Conservation (phyloP, 495 filamentous ascomycete genomes). For the Lasiosphaeriaceae sp. region DNA sequence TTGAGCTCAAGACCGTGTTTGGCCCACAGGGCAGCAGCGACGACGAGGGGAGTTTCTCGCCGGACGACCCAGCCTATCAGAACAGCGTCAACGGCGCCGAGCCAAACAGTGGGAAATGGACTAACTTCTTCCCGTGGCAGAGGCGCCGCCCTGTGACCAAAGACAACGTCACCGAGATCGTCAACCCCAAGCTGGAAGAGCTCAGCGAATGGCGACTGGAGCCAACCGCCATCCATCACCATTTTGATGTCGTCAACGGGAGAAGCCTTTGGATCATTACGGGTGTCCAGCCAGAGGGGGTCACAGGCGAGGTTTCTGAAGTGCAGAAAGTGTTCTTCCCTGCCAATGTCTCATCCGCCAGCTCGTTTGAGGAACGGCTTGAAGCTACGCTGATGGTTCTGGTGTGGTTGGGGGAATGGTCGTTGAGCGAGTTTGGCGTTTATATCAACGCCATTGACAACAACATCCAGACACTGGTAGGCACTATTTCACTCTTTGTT, state of each 20-base stretch:
- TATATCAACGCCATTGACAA: slow-evolving; percentile 7
- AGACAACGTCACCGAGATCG: neutral
- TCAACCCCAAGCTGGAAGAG: neutral
- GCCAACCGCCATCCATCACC: slow-evolving; percentile 8
- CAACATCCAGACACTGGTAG: slow-evolving; percentile 1
- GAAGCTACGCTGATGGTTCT: neutral
- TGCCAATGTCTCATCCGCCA: neutral
- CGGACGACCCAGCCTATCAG: neutral
- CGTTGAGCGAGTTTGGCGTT: slow-evolving; percentile 5
- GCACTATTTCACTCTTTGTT: neutral
- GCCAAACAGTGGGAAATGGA: neutral
- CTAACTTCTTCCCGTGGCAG: neutral
- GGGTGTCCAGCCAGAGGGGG: neutral
- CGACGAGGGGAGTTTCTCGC: neutral
- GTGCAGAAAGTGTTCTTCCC: neutral
- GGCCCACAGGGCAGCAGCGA: neutral
- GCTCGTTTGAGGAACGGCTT: neutral
- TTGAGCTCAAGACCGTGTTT: slow-evolving; percentile 9
- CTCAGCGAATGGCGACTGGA: neutral
- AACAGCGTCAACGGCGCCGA: neutral
- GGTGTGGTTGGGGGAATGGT: slow-evolving; percentile 6
- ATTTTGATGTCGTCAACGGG: slow-evolving; percentile 8
- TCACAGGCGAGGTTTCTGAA: neutral
- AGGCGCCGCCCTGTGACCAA: neutral
- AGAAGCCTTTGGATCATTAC: slow-evolving; percentile 11